These are phyloP conservation scores for Coriaria nepalensis DNA, from an alignment of 306 rosid genomes.

Conservation along the genomic window DNA sequence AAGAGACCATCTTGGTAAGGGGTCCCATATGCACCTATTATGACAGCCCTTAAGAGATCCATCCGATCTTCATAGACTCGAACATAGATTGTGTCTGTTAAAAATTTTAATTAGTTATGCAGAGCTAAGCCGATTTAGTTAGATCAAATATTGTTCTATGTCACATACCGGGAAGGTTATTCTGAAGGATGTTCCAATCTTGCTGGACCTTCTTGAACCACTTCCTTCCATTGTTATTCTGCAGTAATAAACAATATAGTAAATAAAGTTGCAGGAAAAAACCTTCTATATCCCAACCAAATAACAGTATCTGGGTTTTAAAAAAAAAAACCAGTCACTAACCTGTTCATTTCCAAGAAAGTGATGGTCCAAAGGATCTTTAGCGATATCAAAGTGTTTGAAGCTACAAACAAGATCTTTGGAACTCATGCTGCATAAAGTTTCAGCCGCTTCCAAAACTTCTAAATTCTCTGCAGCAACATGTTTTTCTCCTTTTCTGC, in stretches of 20 bases:
- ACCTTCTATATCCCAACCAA: not conserved
- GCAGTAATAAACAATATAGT: slow-evolving; percentile 10
- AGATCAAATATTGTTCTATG: slow-evolving; percentile 5
- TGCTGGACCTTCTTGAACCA: slow-evolving; percentile 95
- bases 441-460: slow-evolving; percentile 32
- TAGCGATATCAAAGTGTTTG: slow-evolving; percentile 77
- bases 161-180: slow-evolving; percentile 76
- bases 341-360: slow-evolving; percentile 82
- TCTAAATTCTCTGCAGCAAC: slow-evolving; percentile 25
- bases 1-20: slow-evolving; percentile 99
- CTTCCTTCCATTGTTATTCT: slow-evolving; percentile 60
- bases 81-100: slow-evolving; percentile 75
- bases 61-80: slow-evolving; percentile 93
- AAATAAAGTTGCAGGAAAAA: not conserved
- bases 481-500: slow-evolving; percentile 26
- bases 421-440: slow-evolving; percentile 27
- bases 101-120: slow-evolving; percentile 14
- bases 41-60: slow-evolving; percentile 94
- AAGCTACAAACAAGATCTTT: slow-evolving; percentile 46
- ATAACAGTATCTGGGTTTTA: not conserved
- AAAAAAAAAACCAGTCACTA: slow-evolving; percentile 1
- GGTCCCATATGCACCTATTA: slow-evolving; percentile 96
- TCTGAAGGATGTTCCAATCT: slow-evolving; percentile 97
- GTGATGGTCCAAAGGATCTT: slow-evolving; percentile 79
- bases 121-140: slow-evolving; percentile 10